phyloP scores from a whole-genome alignment of 23 red algal genomes.

The Porphyridium purpureum region DNA sequence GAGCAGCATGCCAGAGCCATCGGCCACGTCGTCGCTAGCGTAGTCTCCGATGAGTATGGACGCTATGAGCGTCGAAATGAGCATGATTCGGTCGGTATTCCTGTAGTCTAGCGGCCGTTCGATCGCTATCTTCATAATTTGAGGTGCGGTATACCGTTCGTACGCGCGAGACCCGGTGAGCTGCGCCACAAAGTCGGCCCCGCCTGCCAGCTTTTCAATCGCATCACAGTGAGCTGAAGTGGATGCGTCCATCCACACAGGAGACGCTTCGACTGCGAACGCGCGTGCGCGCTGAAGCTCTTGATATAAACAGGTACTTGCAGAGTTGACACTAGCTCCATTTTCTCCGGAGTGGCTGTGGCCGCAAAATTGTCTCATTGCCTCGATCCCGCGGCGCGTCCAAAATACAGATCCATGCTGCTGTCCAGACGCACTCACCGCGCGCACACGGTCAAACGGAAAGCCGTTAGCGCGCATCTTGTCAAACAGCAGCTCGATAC shows the following conservation, averaged over 20 bases:
- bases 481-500: slow-evolving; percentile 19
- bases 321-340: not conserved
- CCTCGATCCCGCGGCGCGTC: not conserved
- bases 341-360: not conserved
- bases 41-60: slow-evolving; percentile 16
- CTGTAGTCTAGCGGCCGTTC: slow-evolving; percentile 7
- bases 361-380: slow-evolving; percentile 1
- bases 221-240: slow-evolving; percentile 9
- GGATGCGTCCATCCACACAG: slow-evolving; percentile 31
- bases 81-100: slow-evolving; percentile 10
- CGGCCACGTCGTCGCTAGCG: slow-evolving; percentile 20
- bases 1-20: slow-evolving; percentile 19
- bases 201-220: slow-evolving; percentile 19
- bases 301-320: not conserved
- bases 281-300: not conserved
- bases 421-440: slow-evolving; percentile 21
- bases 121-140: slow-evolving; percentile 13
- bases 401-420: slow-evolving; percentile 47
- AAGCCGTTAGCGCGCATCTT: slow-evolving; percentile 1
- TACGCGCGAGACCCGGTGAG: slow-evolving; percentile 28
- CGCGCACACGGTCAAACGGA: slow-evolving; percentile 11
- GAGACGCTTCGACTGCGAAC: not conserved
- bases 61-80: slow-evolving; percentile 17
- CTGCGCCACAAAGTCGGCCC: slow-evolving; percentile 9
- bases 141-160: slow-evolving; percentile 23